These are phyloP conservation scores for Blastobotrys indianensis DNA, from an alignment of 1,139 yeast species.

Conservation along the genomic window DNA sequence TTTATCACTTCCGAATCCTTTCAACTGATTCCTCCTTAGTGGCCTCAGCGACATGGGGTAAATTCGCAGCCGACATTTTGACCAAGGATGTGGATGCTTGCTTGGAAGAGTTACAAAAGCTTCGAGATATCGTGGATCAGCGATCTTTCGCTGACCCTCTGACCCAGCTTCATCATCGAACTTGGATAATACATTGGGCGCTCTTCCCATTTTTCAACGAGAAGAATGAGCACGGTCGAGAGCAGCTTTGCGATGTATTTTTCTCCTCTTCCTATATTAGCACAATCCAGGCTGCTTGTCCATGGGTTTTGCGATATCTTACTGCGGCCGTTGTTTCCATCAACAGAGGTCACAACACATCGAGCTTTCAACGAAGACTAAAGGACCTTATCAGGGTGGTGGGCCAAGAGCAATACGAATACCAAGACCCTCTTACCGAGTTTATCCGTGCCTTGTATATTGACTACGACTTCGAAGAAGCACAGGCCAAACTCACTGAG, in stretches of 20 bases:
- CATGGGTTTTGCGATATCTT: conserved; percentile 59
- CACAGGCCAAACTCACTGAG: conserved; percentile 43
- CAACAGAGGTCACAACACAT: conserved; percentile 33
- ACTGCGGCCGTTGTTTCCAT: conserved; percentile 50
- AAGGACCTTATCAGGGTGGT: conserved; percentile 52
- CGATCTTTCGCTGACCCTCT: conserved; percentile 48
- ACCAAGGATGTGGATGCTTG: conserved; percentile 48
- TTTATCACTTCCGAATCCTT: conserved; percentile 49
- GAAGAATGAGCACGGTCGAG: conserved; percentile 39
- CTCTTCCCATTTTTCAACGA: conserved; percentile 53
- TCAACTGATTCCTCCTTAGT: conserved; percentile 46
- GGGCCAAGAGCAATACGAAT: conserved; percentile 55
- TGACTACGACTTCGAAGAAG: conserved; percentile 50
- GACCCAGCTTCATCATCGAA: conserved; percentile 53
- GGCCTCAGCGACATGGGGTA: conserved; percentile 59
- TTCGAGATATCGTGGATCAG: conserved; percentile 52
- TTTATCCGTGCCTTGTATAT: conserved; percentile 49
- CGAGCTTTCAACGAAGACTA: conserved; percentile 44
- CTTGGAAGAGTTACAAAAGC: conserved; percentile 44
- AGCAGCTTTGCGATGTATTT: conserved; percentile 48
- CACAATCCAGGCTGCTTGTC: conserved; percentile 60
- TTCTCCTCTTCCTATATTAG: conserved; percentile 53
- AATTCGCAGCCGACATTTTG: conserved; percentile 51
- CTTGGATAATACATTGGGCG: conserved; percentile 64
- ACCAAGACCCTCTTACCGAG: conserved; percentile 53